Evolutionary conservation across 495 filamentous ascomycete genomes (phyloP).

Genomic region (Tuber brumale): DNA sequence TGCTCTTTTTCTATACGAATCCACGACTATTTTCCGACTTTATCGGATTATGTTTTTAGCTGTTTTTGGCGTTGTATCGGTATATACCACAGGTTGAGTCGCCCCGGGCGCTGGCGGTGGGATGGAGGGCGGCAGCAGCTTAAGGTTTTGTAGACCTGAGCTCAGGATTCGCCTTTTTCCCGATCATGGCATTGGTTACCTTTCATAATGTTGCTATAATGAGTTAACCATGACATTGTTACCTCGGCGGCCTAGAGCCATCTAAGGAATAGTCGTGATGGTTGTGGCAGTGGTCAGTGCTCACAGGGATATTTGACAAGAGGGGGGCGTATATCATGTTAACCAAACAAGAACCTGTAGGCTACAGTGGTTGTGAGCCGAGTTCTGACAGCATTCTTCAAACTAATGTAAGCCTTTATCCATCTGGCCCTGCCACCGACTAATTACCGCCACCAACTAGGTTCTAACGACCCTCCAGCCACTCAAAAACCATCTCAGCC

Average conservation of each 20-base stretch:
- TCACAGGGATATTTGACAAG: neutral
- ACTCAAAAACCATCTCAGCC: constrained; percentile 44
- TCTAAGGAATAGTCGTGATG: neutral
- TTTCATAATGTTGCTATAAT: neutral
- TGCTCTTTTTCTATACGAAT: too few species aligned
- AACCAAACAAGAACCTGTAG: neutral
- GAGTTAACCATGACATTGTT: neutral
- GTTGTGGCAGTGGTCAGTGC: neutral
- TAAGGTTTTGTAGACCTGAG: neutral
- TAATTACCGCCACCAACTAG: neutral
- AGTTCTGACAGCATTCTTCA: neutral
- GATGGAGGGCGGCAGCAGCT: neutral
- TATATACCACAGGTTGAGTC: neutral
- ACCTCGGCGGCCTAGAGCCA: neutral
- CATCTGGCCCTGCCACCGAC: neutral
- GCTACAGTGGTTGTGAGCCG: neutral
- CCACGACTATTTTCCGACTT: too few species aligned
- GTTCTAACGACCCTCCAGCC: constrained; percentile 7
- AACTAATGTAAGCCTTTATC: neutral
- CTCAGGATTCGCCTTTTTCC: neutral
- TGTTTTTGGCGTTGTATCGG: neutral
- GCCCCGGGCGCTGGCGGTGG: too few species aligned
- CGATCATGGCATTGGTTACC: neutral
- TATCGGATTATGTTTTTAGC: too few species aligned
- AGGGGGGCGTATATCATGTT: neutral